Base-by-base conservation (phyloP, 2,329 filamentous ascomycete species). In the Ustilaginoidea virens region DNA sequence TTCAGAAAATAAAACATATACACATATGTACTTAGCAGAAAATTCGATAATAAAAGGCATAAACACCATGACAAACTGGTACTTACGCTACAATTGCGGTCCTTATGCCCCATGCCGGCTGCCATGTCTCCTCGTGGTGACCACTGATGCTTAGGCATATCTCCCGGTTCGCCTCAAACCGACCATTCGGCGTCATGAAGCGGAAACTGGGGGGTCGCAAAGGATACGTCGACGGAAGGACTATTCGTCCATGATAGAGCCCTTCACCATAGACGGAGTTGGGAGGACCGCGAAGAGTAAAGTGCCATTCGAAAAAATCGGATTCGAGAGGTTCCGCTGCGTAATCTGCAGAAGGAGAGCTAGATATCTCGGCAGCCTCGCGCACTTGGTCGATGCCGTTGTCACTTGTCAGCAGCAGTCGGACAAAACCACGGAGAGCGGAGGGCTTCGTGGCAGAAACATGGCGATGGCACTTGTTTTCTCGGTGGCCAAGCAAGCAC, bases 251-350 rank as follows among this genome's bases (percentile, higher is more conserved):
- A 55, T 98, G 90, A 60, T 96, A 98, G 45, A 94, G 70, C 27
- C 90, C 90, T 18, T 65, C 60, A 25, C 73, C 71, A 56, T 86
- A 94, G 21, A 76, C 71, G 0, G 83, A 86, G 18, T 70, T 63
- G 0, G 87, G 87, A 0, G 87, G 86, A 0, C 90, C 90, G 29
- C 78, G 74, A n/a, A 98, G 66, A 0, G 90, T 98, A 58, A 96
- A 98, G 61, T 98, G 90, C 90, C 90, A 98, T 56, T 96, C 86
- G 57, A 93, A 93, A 30, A 98, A 74, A 55, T 96, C 85, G 18
- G 72, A 65, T 48, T 96, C 87, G 36, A 87, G 71, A 0, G 90
- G 90, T 4, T 75, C 65, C 23, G 87, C 90, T 41, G 78, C 72
- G 56, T 87, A 92, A 58, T 93, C 83, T 30, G 80, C 63, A 3